These are phyloP conservation scores for Volutella citrinella DNA, from an alignment of 2,329 filamentous ascomycete genomes.

Conservation along the genomic window DNA sequence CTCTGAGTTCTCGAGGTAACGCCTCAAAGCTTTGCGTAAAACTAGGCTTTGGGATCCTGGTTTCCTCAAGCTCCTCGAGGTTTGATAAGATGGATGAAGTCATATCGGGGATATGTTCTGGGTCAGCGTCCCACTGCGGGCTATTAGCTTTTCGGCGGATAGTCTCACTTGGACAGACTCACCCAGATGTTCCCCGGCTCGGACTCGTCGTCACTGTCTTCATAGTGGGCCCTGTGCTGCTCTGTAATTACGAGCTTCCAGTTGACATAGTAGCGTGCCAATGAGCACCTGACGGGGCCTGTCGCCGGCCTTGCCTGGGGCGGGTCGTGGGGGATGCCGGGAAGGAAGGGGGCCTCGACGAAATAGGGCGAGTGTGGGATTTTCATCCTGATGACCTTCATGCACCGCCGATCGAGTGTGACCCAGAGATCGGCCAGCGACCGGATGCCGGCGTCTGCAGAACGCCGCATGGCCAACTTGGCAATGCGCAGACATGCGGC, in stretches of 20 bases:
- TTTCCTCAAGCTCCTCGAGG: neutral
- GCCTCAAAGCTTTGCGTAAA: neutral
- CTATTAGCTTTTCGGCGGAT: no score
- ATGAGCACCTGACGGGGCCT: neutral
- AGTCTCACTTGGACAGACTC: no score
- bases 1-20: conserved; percentile 5
- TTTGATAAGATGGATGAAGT: conserved; percentile 2
- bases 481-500: conserved; percentile 3
- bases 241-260: neutral
- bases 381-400: no score
- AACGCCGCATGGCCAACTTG: conserved; percentile 1
- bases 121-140: conserved; percentile 5
- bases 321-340: neutral
- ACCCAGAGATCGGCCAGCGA: conserved; percentile 6
- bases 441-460: neutral
- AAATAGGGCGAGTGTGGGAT: no score
- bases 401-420: conserved; percentile 6
- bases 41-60: neutral
- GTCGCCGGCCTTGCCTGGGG: no score
- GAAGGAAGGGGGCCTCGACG: neutral
- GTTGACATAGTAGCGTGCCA: conserved; percentile 2
- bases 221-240: neutral
- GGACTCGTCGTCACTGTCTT: no score
- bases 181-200: no score
- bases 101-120: conserved; percentile 2